Base-by-base conservation (phyloP, 805 yeast genomes). In the Starmerella scarabaei region DNA sequence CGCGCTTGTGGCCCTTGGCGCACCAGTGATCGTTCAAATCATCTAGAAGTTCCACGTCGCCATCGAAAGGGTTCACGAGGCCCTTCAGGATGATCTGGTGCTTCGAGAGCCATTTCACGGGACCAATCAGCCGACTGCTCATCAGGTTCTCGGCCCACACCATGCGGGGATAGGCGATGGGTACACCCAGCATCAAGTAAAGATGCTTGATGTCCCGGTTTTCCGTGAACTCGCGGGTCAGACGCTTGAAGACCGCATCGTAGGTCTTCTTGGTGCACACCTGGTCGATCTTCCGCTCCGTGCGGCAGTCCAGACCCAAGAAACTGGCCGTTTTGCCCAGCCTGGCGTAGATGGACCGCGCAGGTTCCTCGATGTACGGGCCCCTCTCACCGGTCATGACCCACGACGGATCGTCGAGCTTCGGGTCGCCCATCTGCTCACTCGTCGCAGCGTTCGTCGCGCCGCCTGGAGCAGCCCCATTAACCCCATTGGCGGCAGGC, bases 11-110 rank as follows among this genome's bases (percentile, higher is more conserved):
- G 57, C 77, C 72, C 43, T 69, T 69, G 3, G 94, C 78, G 58
- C 96, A 85, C 98, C 98, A 88, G 62, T 88, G 97, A 57, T 88
- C 98, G 55, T 85, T 78, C 59, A 91, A 67, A 58, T 88, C 97
- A 56, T 91, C 97, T 49, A 91, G 68, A 14, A 88, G 73, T 61
- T 88, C 97, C 5, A 88, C 76, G 30, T 80, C 74, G 2, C 96
- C 96, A 56, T 86, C 95, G 54, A 86, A 88, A 51, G 82, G 91
- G 55, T 91, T 88, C 20, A 84, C 84, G 26, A 88, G 60, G 0
- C 94, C 93, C 43, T 69, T 68, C 36, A 75, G 71, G 27, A 77
- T 56, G 30, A 80, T 60, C 8, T 54, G 47, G 36, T 53, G 56
- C 26, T 54, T 50, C 3, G 67, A 69, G 20, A 77, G 51, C 41